phyloP scores from a whole-genome alignment of 768 basidiomycete species.

The Lepiota venenata region DNA sequence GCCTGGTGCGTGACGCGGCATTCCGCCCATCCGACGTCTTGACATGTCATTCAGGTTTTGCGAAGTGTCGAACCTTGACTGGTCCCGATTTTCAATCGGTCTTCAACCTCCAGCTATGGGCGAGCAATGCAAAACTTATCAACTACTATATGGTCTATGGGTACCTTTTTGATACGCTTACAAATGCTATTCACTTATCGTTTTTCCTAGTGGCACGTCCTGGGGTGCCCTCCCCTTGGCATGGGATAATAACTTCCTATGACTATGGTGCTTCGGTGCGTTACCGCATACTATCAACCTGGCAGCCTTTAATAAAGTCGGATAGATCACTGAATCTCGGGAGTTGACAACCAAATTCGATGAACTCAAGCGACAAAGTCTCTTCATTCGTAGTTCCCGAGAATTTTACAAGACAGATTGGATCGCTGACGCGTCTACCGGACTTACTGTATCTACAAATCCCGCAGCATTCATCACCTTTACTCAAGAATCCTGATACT shows the following conservation, averaged over 20 bases:
- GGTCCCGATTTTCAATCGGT: conserved; percentile 76
- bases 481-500: conserved; percentile 67
- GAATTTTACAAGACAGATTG: conserved; percentile 80
- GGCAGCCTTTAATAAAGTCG: neutral
- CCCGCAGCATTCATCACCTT: conserved; percentile 55
- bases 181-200: neutral
- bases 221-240: conserved; percentile 83
- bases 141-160: conserved; percentile 87
- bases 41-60: conserved; percentile 45
- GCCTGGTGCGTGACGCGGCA: conserved; percentile 39
- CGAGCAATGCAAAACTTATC: conserved; percentile 76
- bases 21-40: neutral
- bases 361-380: conserved; percentile 73
- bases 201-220: conserved; percentile 62
- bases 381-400: conserved; percentile 77
- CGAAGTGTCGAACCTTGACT: conserved; percentile 60
- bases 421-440: conserved; percentile 59
- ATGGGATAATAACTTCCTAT: conserved; percentile 74
- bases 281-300: neutral
- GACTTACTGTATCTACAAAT: conserved; percentile 36
- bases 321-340: conserved; percentile 63
- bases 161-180: conserved; percentile 28
- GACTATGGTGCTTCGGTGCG: conserved; percentile 71
- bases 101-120: conserved; percentile 77
- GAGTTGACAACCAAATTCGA: conserved; percentile 64